Conservation (phyloP, 2,329 filamentous ascomycete species). For the Neofusicoccum laricinum region DNA sequence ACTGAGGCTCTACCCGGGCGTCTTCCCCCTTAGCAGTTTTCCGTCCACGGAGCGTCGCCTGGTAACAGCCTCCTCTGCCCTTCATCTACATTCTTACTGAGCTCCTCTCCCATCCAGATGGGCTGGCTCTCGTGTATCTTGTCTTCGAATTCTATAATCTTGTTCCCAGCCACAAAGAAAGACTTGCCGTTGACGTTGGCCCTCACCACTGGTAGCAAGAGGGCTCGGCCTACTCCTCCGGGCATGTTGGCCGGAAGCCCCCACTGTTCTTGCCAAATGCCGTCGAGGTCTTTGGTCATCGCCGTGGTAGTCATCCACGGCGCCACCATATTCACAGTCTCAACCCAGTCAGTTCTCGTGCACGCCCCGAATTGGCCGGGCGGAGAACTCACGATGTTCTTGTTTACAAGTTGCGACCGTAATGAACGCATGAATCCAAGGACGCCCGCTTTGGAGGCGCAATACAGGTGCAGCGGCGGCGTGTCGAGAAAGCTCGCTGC, state of each 20-base stretch:
- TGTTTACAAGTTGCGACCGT: conserved; percentile 19
- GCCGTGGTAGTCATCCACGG: conserved; percentile 26
- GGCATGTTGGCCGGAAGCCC: conserved; percentile 23
- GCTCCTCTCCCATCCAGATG: conserved; percentile 26
- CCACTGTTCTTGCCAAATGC: neutral
- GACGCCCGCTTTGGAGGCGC: conserved; percentile 26
- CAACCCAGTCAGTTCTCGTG: no score
- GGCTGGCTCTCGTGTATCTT: conserved; percentile 23
- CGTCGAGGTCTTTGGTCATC: neutral
- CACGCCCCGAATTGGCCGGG: no score
- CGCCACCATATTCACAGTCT: conserved; percentile 25
- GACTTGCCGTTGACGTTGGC: conserved; percentile 23
- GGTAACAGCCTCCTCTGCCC: conserved; percentile 20
- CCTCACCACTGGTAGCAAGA: conserved; percentile 23
- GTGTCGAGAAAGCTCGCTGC: conserved; percentile 25
- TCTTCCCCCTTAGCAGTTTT: neutral
- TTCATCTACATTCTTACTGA: conserved; percentile 23
- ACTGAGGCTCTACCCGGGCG: neutral
- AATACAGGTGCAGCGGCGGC: conserved; percentile 23
- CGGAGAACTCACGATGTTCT: conserved; percentile 15
- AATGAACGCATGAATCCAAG: conserved; percentile 26
- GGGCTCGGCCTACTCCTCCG: conserved; percentile 23
- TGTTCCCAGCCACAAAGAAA: conserved; percentile 23
- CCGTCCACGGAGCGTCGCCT: neutral
- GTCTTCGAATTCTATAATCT: conserved; percentile 27